phyloP scores from a whole-genome alignment of 805 yeast species.

The Candida suzukii region DNA sequence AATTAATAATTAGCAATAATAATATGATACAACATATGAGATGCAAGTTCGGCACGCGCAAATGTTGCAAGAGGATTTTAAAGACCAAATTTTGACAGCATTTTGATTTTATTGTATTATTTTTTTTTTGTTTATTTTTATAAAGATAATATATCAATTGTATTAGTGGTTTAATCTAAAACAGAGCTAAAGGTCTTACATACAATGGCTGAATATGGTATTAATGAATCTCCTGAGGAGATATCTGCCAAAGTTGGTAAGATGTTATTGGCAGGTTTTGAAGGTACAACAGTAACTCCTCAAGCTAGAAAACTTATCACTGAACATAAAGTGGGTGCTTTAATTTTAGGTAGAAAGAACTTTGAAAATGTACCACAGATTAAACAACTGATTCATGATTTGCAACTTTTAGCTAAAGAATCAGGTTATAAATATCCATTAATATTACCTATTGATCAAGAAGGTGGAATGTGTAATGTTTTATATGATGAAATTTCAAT shows the following conservation, averaged over 20 bases:
- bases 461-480: slow-evolving; percentile 57
- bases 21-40: no score
- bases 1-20: no score
- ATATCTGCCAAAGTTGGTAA: slow-evolving; percentile 31
- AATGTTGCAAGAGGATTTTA: no score
- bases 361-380: slow-evolving; percentile 42
- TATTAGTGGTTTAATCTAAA: no score
- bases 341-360: slow-evolving; percentile 47
- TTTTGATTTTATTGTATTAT: no score
- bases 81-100: no score
- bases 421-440: slow-evolving; percentile 46
- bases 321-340: slow-evolving; percentile 42
- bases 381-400: slow-evolving; percentile 39
- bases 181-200: no score
- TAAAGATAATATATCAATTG: no score
- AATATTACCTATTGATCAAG: slow-evolving; percentile 54
- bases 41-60: no score
- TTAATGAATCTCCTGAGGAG: neutral
- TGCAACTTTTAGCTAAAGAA: slow-evolving; percentile 46
- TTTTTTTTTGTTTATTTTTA: no score
- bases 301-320: slow-evolving; percentile 47
- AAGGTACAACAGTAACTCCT: slow-evolving; percentile 44
- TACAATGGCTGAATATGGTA: neutral
- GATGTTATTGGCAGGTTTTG: slow-evolving; percentile 53
- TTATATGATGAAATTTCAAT: slow-evolving; percentile 43